phyloP scores from a whole-genome alignment of 2,329 filamentous ascomycete genomes.

The Rugonectria rugulosa region DNA sequence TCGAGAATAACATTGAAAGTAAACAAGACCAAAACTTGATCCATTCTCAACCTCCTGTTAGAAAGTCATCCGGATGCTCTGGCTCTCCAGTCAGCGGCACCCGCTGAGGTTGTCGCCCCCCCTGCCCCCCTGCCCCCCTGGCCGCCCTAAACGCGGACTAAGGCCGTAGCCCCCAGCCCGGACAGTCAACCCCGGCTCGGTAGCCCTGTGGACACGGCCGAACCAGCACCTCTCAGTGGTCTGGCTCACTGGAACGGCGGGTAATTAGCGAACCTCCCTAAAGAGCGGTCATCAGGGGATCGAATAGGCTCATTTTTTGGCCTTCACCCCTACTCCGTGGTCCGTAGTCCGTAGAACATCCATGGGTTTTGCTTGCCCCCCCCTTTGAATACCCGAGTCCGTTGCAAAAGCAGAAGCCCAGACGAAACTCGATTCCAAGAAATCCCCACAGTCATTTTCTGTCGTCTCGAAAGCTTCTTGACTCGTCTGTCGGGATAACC shows the following conservation, averaged over 20 bases:
- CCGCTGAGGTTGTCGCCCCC: too few species aligned
- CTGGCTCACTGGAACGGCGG: conserved; percentile 23
- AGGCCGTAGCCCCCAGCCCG: neutral
- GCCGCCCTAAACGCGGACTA: neutral
- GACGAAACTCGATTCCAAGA: conserved; percentile 14
- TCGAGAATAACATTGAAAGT: too few species aligned
- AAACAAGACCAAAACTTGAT: too few species aligned
- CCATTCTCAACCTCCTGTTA: too few species aligned
- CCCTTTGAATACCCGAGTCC: conserved; percentile 37
- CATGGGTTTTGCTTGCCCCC: conserved; percentile 4
- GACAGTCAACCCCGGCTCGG: conserved; percentile 6
- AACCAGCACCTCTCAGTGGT: conserved; percentile 16
- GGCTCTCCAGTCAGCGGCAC: neutral
- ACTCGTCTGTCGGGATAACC: conserved; percentile 20
- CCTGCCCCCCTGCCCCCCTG: too few species aligned
- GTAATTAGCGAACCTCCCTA: conserved; percentile 25
- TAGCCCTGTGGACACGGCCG: conserved; percentile 21
- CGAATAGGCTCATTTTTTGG: conserved; percentile 23
- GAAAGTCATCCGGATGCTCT: too few species aligned
- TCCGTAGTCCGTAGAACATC: too few species aligned
- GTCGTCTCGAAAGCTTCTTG: conserved; percentile 17
- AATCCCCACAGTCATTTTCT: conserved; percentile 35
- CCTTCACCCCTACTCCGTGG: conserved; percentile 18
- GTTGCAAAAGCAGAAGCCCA: conserved; percentile 23
- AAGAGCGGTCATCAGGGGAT: conserved; percentile 14